Percentiles rank a stretch among this genome's conserved stretches.
phyloP scores from a whole-genome alignment of 2,329 filamentous ascomycete genomes.

The Epichloe sylvatica region DNA sequence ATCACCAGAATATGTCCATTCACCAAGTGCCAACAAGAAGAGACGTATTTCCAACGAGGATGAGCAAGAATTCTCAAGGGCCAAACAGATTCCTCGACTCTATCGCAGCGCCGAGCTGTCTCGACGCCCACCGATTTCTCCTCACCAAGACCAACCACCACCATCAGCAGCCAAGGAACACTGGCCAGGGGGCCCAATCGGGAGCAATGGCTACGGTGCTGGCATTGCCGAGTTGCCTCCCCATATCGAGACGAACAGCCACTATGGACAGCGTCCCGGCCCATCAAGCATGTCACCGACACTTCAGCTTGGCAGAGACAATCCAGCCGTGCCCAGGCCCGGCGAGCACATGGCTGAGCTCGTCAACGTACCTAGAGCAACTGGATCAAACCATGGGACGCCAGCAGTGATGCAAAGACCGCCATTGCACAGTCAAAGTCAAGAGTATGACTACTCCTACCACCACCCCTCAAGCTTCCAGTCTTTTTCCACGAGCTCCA shows the following conservation, averaged over 20 bases:
- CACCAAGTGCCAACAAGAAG: slow-evolving; percentile 34
- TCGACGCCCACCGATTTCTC: slow-evolving; percentile 22
- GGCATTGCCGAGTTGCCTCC: slow-evolving; percentile 14
- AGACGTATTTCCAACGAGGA: slow-evolving; percentile 30
- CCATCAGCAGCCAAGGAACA: slow-evolving; percentile 14
- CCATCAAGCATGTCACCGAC: slow-evolving; percentile 27
- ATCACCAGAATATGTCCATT: slow-evolving; percentile 36
- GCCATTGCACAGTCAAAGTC: slow-evolving; percentile 14
- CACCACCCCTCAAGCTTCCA: slow-evolving; percentile 32
- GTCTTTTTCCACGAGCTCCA: slow-evolving; percentile 31
- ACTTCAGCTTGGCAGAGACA: slow-evolving; percentile 24
- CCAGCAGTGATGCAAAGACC: slow-evolving; percentile 10
- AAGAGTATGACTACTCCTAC: slow-evolving; percentile 24
- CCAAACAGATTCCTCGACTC: slow-evolving; percentile 32
- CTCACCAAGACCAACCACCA: slow-evolving; percentile 14
- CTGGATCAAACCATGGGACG: not conserved
- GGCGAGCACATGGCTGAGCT: slow-evolving; percentile 10
- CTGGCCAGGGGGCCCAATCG: slow-evolving; percentile 4
- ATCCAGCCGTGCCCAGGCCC: slow-evolving; percentile 17
- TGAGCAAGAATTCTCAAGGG: slow-evolving; percentile 24
- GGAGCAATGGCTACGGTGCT: slow-evolving; percentile 18
- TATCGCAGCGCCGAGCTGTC: slow-evolving; percentile 25
- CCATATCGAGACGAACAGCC: slow-evolving; percentile 21
- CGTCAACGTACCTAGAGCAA: not conserved
- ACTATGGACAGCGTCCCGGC: slow-evolving; percentile 22